These are phyloP conservation scores for Phialocephala sp. DNA, from an alignment of 2,329 filamentous ascomycete genomes.

Conservation along the genomic window DNA sequence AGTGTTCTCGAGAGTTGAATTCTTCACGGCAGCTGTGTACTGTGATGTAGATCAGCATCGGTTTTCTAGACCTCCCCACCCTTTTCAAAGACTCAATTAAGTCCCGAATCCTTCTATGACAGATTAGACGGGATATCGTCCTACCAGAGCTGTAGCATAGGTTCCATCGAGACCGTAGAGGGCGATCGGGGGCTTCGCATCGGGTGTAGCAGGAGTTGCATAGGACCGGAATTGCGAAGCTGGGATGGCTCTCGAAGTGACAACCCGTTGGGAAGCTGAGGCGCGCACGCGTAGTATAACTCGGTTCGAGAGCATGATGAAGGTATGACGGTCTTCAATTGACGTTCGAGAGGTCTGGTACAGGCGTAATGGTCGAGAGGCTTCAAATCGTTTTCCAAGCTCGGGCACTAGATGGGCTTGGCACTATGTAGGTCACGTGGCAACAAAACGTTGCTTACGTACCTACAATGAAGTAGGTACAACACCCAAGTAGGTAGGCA, in stretches of 20 bases:
- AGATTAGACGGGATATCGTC: conserved; percentile 43
- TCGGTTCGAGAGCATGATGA: conserved; percentile 44
- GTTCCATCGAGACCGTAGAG: conserved; percentile 97
- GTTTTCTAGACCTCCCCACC: conserved; percentile 11
- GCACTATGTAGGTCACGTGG: not conserved
- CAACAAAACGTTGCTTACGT: not conserved
- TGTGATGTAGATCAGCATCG: conserved; percentile 47
- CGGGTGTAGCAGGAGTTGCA: conserved; percentile 65
- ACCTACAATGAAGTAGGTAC: no score
- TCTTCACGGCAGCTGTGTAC: conserved; percentile 97
- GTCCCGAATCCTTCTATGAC: not conserved
- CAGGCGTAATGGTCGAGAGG: conserved; percentile 29
- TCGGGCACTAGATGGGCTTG: not conserved
- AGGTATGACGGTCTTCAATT: conserved; percentile 33
- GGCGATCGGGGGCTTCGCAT: conserved; percentile 83
- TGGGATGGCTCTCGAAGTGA: conserved; percentile 53
- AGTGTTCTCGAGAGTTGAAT: conserved; percentile 81
- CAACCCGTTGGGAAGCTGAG: conserved; percentile 37
- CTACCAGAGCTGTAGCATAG: conserved; percentile 97
- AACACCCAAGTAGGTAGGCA: no score
- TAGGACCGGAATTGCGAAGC: conserved; percentile 73
- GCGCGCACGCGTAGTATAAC: conserved; percentile 41
- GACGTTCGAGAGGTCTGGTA: conserved; percentile 27
- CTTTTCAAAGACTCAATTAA: conserved; percentile 17
- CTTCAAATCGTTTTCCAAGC: conserved; percentile 21